Conservation (phyloP, 192 early-diverging fungal species). For the Entrophospora sp. region DNA sequence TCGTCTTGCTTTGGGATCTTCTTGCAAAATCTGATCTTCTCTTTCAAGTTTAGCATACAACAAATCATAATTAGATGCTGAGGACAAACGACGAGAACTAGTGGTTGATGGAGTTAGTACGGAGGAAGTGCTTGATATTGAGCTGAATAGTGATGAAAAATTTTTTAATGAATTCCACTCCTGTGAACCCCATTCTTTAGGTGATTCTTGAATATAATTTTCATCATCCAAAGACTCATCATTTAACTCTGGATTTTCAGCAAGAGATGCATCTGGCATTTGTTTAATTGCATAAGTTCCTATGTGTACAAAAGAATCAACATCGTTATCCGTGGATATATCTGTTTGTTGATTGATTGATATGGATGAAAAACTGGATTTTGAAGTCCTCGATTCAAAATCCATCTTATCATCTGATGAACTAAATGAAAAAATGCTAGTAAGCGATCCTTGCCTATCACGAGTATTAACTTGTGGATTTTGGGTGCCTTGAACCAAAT, state of each 20-base stretch:
- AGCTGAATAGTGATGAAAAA: not conserved
- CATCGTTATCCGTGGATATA: not conserved
- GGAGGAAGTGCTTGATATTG: constrained; percentile 16
- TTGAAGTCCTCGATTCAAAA: not conserved
- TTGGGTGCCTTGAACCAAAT: too few species aligned
- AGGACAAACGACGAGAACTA: constrained; percentile 27
- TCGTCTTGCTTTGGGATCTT: constrained; percentile 46
- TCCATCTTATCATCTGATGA: not conserved
- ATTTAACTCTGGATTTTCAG: constrained; percentile 31
- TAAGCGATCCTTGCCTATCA: not conserved
- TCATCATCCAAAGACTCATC: constrained; percentile 36
- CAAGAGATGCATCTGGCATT: constrained; percentile 16
- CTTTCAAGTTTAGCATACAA: constrained; percentile 58
- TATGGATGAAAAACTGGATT: constrained; percentile 10
- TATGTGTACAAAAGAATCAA: not conserved
- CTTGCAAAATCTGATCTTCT: constrained; percentile 52
- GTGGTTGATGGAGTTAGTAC: not conserved
- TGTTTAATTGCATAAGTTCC: not conserved
- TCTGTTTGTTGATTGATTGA: not conserved
- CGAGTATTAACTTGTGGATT: too few species aligned
- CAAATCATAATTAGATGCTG: constrained; percentile 49
- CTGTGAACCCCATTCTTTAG: constrained; percentile 21
- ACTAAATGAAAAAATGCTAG: not conserved
- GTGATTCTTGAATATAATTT: constrained; percentile 3
- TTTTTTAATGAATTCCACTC: not conserved